Conservation (phyloP, 176 grass and related monocot species). For the Elymus sibiricus region DNA sequence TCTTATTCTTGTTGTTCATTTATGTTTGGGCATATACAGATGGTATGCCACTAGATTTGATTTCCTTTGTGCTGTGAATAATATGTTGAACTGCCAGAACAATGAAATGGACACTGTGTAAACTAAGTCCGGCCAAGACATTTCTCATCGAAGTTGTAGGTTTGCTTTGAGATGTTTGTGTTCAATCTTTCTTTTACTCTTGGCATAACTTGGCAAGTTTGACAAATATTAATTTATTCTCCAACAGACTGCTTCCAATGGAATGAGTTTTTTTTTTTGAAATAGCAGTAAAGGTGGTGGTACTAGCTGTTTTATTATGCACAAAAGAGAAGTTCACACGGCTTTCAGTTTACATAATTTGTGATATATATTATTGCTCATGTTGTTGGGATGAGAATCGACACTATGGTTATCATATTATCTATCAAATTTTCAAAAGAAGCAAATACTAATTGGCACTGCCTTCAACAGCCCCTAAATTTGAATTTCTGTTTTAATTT, state of each 20-base stretch:
- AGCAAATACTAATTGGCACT: neutral
- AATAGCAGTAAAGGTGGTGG: neutral
- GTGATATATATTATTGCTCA: neutral
- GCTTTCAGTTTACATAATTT: neutral
- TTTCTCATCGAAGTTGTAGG: neutral
- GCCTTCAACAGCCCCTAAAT: neutral
- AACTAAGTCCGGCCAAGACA: neutral
- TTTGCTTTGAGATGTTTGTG: neutral
- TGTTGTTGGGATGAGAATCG: neutral
- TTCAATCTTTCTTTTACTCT: neutral
- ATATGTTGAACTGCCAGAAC: neutral
- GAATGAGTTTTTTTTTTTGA: neutral
- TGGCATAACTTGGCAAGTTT: neutral
- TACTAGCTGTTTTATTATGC: neutral
- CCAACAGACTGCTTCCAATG: neutral
- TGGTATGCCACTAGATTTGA: neutral
- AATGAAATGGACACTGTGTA: neutral
- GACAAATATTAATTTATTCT: neutral
- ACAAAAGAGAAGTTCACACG: neutral
- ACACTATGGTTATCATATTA: neutral
- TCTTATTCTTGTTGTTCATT: neutral
- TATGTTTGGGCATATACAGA: neutral
- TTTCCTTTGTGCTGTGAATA: neutral
- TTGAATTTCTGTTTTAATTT: neutral
- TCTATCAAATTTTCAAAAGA: neutral